Evolutionary conservation across 192 early-diverging fungal genomes (phyloP).

Genomic region (Backusella sp.): DNA sequence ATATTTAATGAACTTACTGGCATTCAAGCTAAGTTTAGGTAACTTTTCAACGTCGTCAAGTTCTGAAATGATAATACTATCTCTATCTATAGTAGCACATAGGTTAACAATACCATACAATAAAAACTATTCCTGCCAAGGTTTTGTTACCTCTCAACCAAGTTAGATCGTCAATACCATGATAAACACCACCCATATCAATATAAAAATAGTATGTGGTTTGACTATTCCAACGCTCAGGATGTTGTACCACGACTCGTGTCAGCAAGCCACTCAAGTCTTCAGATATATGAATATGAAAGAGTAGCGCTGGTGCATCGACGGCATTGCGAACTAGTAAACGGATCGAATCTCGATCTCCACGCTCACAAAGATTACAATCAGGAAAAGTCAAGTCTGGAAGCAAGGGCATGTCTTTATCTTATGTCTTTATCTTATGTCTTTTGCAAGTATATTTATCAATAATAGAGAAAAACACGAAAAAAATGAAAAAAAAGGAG

Average conservation of each 20-base stretch:
- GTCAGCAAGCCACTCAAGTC: neutral
- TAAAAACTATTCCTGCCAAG: neutral
- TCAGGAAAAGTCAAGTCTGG: neutral
- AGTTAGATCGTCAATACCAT: neutral
- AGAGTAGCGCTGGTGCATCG: neutral
- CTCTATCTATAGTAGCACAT: slow-evolving; percentile 15
- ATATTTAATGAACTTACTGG: slow-evolving; percentile 10
- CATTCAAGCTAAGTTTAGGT: slow-evolving; percentile 19
- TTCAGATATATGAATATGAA: slow-evolving; percentile 1
- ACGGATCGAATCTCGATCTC: neutral
- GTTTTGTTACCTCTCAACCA: slow-evolving; percentile 19
- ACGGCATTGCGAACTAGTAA: neutral
- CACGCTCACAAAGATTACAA: neutral
- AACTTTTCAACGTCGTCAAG: neutral
- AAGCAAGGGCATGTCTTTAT: neutral
- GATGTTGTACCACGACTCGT: neutral
- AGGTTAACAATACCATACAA: neutral
- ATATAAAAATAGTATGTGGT: slow-evolving; percentile 9
- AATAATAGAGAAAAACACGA: neutral
- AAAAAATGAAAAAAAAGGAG: neutral
- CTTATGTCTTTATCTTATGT: neutral
- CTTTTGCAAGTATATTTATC: neutral
- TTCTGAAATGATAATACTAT: slow-evolving; percentile 12
- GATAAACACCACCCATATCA: slow-evolving; percentile 15
- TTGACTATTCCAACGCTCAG: neutral